Base-by-base conservation (phyloP, 352 stramenopile genomes). In the Phytophthora sansomeana region DNA sequence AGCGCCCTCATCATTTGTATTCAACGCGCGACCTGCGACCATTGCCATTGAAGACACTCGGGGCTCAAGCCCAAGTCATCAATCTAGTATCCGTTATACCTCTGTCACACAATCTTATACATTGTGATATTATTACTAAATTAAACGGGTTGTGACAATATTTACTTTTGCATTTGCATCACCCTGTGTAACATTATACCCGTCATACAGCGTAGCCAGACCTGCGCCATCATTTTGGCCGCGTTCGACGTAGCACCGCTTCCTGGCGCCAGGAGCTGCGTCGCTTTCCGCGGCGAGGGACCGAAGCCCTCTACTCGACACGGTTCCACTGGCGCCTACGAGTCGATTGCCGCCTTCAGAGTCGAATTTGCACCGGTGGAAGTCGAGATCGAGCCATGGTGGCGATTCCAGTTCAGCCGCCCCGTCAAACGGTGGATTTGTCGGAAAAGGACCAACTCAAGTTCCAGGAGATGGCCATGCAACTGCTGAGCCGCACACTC, bases 381-480 rank as follows among this genome's bases (percentile, higher is more conserved):
- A 42, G 29, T 39, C 50, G 14, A 54, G 33, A 48, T 29, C 17
- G 24, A 28, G 32, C 32, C 24, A 74, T 74, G 67, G 54, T 70
- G 10, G 42, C 29, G 35, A 35, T 74, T 51, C 30, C 54, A 17
- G 32, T 66, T 8, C 62, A 69, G 42, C 70, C 70, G 19, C 70
- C 66, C 35, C 46, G 36, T 6, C 56, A 68, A 32, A 52, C 44
- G 10, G 66, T 35, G 32, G 35, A 49, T 19, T 30, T 81, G 17
- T 67, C 57, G 5, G 65, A 72, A 9, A 53, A 68, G 38, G 69
- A 81, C 58, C 67, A 72, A 11, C 48, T 76, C 26, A 69, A 71
- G 36, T 81, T 81, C 61, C 61, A 70, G 26, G 73, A 78, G 50
- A 72, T 80, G 68, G 64, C 64, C 46, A 80, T 74, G 56, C 68